Evolutionary conservation across 805 yeast genomes (phyloP).

Genomic region (Candida sakaeoensis): DNA sequence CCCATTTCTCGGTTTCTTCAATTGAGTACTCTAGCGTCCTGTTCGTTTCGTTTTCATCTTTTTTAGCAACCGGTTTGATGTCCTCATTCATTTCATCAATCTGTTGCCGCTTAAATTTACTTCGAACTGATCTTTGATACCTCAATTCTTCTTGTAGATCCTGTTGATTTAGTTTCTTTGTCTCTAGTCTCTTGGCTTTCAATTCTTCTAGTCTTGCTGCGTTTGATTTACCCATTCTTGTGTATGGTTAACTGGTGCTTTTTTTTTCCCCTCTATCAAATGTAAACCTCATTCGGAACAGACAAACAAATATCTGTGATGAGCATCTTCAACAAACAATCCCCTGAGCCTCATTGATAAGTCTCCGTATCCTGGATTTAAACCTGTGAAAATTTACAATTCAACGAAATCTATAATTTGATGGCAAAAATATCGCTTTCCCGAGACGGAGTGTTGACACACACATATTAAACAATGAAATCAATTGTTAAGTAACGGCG

Average conservation of each 20-base stretch:
- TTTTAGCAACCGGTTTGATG: slow-evolving; percentile 33
- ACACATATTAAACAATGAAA: too few species aligned
- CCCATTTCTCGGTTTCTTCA: slow-evolving; percentile 66
- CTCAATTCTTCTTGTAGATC: slow-evolving; percentile 16
- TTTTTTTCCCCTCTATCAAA: neutral
- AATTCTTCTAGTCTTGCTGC: slow-evolving; percentile 13
- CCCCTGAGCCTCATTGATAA: too few species aligned
- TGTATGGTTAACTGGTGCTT: neutral
- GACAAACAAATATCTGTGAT: too few species aligned
- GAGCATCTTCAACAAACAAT: too few species aligned
- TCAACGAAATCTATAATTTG: too few species aligned
- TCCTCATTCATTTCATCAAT: slow-evolving; percentile 31
- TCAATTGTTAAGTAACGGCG: too few species aligned
- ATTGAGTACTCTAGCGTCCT: slow-evolving; percentile 42
- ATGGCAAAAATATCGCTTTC: too few species aligned
- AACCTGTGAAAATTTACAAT: too few species aligned
- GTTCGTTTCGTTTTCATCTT: neutral
- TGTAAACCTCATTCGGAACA: too few species aligned
- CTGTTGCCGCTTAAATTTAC: slow-evolving; percentile 11
- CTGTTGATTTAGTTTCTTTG: slow-evolving; percentile 15
- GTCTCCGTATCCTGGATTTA: too few species aligned
- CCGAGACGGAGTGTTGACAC: neutral
- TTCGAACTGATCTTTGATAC: slow-evolving; percentile 13
- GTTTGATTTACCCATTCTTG: neutral
- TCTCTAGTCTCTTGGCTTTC: slow-evolving; percentile 16